Evolutionary conservation across 208 protist genomes (phyloP).

Genomic region (Balamuthia mandrillaris): DNA sequence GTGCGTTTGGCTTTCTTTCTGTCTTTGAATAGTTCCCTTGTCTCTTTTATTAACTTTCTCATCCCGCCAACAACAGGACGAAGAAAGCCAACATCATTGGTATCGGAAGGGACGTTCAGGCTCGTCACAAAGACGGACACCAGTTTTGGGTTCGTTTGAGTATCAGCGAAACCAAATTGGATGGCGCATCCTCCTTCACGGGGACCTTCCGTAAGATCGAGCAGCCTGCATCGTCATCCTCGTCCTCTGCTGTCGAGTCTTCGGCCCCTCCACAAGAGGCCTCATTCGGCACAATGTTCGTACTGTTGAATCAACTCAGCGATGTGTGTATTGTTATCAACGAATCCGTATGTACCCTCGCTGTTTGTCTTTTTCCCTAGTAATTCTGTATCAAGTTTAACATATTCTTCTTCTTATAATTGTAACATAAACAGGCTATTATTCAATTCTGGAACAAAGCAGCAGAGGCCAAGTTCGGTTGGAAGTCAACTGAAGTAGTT

Average conservation of each 20-base stretch:
- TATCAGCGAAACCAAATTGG: neutral
- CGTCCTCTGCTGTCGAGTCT: neutral
- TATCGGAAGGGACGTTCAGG: neutral
- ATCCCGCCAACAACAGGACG: neutral
- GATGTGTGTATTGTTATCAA: neutral
- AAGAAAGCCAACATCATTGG: neutral
- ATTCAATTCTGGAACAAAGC: neutral
- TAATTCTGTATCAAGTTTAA: too few relatives aligned
- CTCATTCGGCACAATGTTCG: neutral
- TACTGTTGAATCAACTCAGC: neutral
- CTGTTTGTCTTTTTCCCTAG: neutral
- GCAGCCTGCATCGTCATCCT: neutral
- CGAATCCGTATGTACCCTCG: too few relatives aligned
- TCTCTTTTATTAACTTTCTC: too few relatives aligned
- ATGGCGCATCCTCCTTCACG: neutral
- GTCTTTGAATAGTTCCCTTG: too few relatives aligned
- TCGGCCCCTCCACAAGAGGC: neutral
- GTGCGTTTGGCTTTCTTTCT: too few relatives aligned
- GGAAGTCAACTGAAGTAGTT: neutral
- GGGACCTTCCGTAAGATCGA: neutral
- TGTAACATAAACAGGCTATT: neutral
- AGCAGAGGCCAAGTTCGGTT: neutral
- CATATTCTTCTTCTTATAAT: too few relatives aligned
- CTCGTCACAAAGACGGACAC: neutral
- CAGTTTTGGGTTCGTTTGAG: neutral